Evolutionary conservation across 805 yeast species (phyloP).

Genomic region (Yarrowia sp.): DNA sequence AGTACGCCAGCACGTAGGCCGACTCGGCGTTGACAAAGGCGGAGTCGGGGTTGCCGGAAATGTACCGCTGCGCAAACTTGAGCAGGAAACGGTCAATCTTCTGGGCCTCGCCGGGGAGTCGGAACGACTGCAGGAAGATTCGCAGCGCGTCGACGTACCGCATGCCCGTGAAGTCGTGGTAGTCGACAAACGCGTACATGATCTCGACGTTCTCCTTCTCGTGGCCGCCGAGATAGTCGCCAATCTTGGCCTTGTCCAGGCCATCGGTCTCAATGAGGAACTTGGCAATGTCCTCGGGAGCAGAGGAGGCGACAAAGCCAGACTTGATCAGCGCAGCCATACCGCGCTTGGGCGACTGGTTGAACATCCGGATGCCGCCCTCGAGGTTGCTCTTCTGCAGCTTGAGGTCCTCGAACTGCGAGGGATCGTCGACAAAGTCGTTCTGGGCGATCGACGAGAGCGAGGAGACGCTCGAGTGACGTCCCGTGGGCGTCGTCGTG

Average conservation of each 20-base stretch:
- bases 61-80: conserved; percentile 91
- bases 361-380: conserved; percentile 76
- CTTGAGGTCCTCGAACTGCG: conserved; percentile 81
- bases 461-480: conserved; percentile 14
- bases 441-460: background rate
- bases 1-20: conserved; percentile 87
- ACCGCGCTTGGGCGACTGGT: conserved; percentile 82
- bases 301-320: conserved; percentile 59
- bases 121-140: conserved; percentile 75
- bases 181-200: conserved; percentile 92
- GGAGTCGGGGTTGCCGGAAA: conserved; percentile 76
- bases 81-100: conserved; percentile 95
- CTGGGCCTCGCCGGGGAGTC: conserved; percentile 98
- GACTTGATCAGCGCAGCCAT: conserved; percentile 57
- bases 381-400: conserved; percentile 76
- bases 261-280: conserved; percentile 70
- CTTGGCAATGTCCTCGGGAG: conserved; percentile 68
- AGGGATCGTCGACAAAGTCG: conserved; percentile 58
- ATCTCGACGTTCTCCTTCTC: conserved; percentile 70
- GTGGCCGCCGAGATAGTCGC: conserved; percentile 91
- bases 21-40: conserved; percentile 89
- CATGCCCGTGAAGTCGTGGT: conserved; percentile 67
- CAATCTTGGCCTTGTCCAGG: conserved; percentile 77
- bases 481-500: background rate
- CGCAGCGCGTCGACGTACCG: conserved; percentile 86